A percentile compares a stretch with the other conserved stretches of the same genome.
phyloP scores from a whole-genome alignment of 2,329 filamentous ascomycete genomes.

The Sporothrix brunneoviolacea region DNA sequence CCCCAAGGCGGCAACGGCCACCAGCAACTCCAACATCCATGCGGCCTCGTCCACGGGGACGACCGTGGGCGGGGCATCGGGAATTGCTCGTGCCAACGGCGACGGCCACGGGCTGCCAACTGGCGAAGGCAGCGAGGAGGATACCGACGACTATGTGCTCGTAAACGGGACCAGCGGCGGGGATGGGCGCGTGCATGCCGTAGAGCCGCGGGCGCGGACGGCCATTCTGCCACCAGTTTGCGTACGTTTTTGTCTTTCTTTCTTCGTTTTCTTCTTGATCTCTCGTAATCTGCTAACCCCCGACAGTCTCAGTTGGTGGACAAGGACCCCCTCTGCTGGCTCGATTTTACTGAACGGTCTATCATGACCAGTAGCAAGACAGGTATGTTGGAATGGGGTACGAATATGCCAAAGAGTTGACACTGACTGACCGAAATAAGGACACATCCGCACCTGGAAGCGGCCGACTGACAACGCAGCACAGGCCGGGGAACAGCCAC shows the following conservation, averaged over 20 bases:
- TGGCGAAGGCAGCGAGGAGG: conserved; percentile 35
- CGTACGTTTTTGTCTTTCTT: conserved; percentile 42
- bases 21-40: conserved; percentile 8
- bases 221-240: conserved; percentile 87
- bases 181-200: conserved; percentile 62
- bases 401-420: background rate
- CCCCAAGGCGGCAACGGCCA: conserved; percentile 66
- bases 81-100: no score
- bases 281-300: background rate
- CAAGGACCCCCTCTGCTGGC: conserved; percentile 78
- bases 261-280: background rate
- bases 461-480: conserved; percentile 33
- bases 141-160: conserved; percentile 44
- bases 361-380: conserved; percentile 90
- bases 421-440: conserved; percentile 14
- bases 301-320: conserved; percentile 72
- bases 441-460: conserved; percentile 37
- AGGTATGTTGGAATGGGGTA: no score
- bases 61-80: no score
- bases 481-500: conserved; percentile 16
- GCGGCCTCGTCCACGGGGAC: background rate
- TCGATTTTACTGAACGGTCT: conserved; percentile 88
- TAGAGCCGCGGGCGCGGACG: conserved; percentile 77
- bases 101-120: conserved; percentile 28
- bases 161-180: conserved; percentile 26